These are phyloP conservation scores for Aspergillus sp. DNA, from an alignment of 2,329 filamentous ascomycete species.

Conservation along the genomic window DNA sequence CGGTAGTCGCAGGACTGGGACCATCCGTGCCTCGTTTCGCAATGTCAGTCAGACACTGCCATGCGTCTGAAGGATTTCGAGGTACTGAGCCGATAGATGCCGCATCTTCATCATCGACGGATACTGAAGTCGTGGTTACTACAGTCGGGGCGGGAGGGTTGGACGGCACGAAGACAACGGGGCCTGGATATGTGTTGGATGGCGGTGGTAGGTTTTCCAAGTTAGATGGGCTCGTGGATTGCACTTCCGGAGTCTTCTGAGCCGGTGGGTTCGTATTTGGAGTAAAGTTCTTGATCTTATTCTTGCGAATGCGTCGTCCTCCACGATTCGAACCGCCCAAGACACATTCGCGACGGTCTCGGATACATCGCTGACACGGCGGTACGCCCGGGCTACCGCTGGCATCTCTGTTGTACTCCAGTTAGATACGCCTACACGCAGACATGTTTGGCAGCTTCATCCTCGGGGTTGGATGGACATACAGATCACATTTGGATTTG, in stretches of 20 bases:
- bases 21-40: constrained; percentile 42
- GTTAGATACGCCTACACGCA: constrained; percentile 2
- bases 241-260: constrained; percentile 33
- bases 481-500: constrained; percentile 58
- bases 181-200: constrained; percentile 36
- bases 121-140: constrained; percentile 28
- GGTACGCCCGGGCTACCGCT: constrained; percentile 55
- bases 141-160: constrained; percentile 28
- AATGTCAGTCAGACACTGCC: constrained; percentile 53
- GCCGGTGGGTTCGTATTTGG: constrained; percentile 29
- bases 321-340: constrained; percentile 64
- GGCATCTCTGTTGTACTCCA: constrained; percentile 39
- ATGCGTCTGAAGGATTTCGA: constrained; percentile 53
- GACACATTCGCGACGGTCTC: constrained; percentile 62
- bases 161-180: constrained; percentile 40
- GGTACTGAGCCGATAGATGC: constrained; percentile 50
- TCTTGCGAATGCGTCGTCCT: constrained; percentile 61
- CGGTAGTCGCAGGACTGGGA: constrained; percentile 24
- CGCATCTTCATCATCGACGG: constrained; percentile 44
- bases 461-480: constrained; percentile 32
- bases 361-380: constrained; percentile 62
- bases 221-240: constrained; percentile 31
- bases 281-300: constrained; percentile 46
- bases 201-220: constrained; percentile 33
- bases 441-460: not conserved